These are phyloP conservation scores for Dipodascopsis tothii DNA, from an alignment of 805 yeast species.

Conservation along the genomic window DNA sequence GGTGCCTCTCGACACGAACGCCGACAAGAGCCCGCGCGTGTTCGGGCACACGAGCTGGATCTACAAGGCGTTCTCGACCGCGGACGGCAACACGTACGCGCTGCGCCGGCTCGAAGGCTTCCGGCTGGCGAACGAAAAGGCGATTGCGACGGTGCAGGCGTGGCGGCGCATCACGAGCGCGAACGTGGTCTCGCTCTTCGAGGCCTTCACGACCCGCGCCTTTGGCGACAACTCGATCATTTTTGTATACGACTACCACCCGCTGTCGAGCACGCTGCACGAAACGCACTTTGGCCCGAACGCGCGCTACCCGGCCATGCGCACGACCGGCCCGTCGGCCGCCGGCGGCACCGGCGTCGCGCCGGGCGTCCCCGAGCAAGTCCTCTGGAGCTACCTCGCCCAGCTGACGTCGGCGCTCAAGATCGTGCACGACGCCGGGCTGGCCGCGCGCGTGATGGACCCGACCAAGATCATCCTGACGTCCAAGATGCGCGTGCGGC, in stretches of 20 bases:
- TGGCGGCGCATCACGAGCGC: conserved; percentile 56
- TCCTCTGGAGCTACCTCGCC: conserved; percentile 66
- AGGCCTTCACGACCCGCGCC: conserved; percentile 78
- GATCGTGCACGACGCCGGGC: conserved; percentile 55
- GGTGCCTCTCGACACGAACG: conserved; percentile 63
- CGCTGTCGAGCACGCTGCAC: conserved; percentile 60
- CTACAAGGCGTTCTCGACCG: conserved; percentile 72
- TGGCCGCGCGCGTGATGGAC: conserved; percentile 57
- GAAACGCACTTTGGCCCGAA: conserved; percentile 56
- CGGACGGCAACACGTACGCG: conserved; percentile 70
- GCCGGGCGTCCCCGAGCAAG: conserved; percentile 48
- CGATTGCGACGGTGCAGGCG: conserved; percentile 51
- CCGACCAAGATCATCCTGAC: conserved; percentile 68
- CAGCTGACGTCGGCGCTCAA: conserved; percentile 67
- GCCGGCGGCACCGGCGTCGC: conserved; percentile 34
- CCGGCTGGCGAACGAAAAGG: conserved; percentile 47
- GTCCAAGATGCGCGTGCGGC: conserved; percentile 58
- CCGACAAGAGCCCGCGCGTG: conserved; percentile 33
- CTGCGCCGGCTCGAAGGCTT: conserved; percentile 64
- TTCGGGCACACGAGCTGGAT: conserved; percentile 54
- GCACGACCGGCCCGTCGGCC: conserved; percentile 18
- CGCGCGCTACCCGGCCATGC: conserved; percentile 28
- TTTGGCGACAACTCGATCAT: conserved; percentile 75
- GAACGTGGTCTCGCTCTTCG: conserved; percentile 59
- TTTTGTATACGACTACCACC: conserved; percentile 77